These are phyloP conservation scores for Cladobotryum protrusum DNA, from an alignment of 2,329 filamentous ascomycete genomes.

Conservation along the genomic window DNA sequence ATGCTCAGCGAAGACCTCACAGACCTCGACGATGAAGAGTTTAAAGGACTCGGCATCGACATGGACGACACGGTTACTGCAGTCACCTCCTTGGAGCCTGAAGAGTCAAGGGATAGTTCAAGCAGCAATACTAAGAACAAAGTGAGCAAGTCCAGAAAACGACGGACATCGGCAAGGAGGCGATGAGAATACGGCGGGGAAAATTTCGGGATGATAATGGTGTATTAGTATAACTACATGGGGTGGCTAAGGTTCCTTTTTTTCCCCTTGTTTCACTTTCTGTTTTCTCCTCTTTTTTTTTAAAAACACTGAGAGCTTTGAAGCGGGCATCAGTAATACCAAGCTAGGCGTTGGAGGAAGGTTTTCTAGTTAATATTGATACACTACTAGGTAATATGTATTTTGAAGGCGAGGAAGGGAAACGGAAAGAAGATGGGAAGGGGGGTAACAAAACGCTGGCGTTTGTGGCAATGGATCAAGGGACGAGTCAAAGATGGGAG, in stretches of 20 bases:
- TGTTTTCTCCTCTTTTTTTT: not conserved
- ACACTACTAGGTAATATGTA: slow-evolving; percentile 7
- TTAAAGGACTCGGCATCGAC: slow-evolving; percentile 61
- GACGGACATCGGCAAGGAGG: slow-evolving; percentile 30
- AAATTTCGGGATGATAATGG: not conserved
- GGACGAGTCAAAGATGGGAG: not conserved
- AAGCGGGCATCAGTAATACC: not conserved
- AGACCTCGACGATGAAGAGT: slow-evolving; percentile 85
- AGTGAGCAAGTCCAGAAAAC: slow-evolving; percentile 24
- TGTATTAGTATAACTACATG: not conserved
- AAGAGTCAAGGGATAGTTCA: slow-evolving; percentile 18
- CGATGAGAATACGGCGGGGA: slow-evolving; percentile 18
- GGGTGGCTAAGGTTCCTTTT: slow-evolving; percentile 8
- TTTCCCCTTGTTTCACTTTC: slow-evolving; percentile 11
- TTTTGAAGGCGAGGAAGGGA: not conserved
- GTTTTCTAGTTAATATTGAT: slow-evolving; percentile 5
- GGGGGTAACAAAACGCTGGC: not conserved
- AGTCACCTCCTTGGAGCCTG: slow-evolving; percentile 19
- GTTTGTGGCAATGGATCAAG: not conserved
- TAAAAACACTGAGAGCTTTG: not conserved
- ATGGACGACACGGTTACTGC: slow-evolving; percentile 37
- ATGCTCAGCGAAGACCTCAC: slow-evolving; percentile 80
- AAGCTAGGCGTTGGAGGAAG: slow-evolving; percentile 2
- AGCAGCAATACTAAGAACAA: slow-evolving; percentile 21
- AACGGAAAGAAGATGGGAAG: no score